A percentile compares a stretch with the other conserved stretches of the same genome.
Conservation (phyloP, 768 basidiomycete species). For the Tylopilus subfusipes region DNA sequence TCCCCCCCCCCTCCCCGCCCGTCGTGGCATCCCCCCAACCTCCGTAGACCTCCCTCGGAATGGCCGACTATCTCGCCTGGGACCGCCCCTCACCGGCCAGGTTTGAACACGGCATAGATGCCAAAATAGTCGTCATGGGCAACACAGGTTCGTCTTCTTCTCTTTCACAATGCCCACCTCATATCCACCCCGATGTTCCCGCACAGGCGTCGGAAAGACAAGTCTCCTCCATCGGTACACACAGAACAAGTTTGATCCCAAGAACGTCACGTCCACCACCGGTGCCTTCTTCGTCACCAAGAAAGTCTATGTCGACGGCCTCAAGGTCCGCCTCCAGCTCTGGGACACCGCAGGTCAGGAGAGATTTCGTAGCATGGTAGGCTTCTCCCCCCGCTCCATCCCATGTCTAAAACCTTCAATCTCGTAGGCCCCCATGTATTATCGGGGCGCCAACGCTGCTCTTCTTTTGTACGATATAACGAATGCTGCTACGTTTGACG, state of each 20-base stretch:
- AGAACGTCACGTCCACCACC: slow-evolving; percentile 86
- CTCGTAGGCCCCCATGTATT: slow-evolving; percentile 88
- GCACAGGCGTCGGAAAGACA: slow-evolving; percentile 84
- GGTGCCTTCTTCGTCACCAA: slow-evolving; percentile 94
- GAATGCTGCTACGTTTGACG: slow-evolving; percentile 82
- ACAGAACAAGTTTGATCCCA: slow-evolving; percentile 84
- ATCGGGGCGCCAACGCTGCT: slow-evolving; percentile 93
- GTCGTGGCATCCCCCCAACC: slow-evolving; percentile 44
- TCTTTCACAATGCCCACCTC: slow-evolving; percentile 8
- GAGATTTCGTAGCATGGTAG: slow-evolving; percentile 85
- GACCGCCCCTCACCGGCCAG: slow-evolving; percentile 65
- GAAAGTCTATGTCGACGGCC: slow-evolving; percentile 81
- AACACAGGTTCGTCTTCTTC: slow-evolving; percentile 50
- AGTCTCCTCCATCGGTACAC: slow-evolving; percentile 88
- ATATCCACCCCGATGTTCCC: slow-evolving; percentile 18
- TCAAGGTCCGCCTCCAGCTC: slow-evolving; percentile 81
- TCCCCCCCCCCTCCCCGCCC: slow-evolving; percentile 44
- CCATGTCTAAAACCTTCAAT: slow-evolving; percentile 7
- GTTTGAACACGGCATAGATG: slow-evolving; percentile 84
- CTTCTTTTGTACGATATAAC: slow-evolving; percentile 95
- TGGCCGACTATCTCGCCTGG: slow-evolving; percentile 57
- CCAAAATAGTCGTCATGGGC: slow-evolving; percentile 95
- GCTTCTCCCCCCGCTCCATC: slow-evolving; percentile 20
- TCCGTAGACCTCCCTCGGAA: slow-evolving; percentile 32
- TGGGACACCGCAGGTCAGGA: slow-evolving; percentile 97